phyloP scores from a whole-genome alignment of 768 basidiomycete species.

The Mycena venus region DNA sequence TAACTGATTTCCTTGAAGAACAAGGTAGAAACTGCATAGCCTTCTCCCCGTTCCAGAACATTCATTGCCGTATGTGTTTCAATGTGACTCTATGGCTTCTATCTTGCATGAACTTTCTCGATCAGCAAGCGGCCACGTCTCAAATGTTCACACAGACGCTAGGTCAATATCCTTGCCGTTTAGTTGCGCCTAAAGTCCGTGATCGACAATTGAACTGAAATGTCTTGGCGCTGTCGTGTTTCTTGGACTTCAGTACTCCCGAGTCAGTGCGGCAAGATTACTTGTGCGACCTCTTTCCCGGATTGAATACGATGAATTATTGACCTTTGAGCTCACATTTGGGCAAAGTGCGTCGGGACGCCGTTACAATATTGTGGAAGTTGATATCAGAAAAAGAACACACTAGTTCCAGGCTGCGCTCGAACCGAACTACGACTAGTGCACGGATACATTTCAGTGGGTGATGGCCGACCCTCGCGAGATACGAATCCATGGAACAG shows the following conservation, averaged over 20 bases:
- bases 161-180: neutral
- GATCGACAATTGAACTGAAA: neutral
- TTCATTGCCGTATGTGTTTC: neutral
- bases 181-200: neutral
- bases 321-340: too few species aligned
- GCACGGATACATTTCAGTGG: neutral
- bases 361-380: neutral
- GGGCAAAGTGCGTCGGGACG: neutral
- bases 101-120: neutral
- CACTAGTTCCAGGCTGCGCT: neutral
- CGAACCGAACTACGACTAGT: neutral
- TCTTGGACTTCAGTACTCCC: neutral
- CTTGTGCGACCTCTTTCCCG: neutral
- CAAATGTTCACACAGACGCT: neutral
- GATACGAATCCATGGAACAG: too few species aligned
- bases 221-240: neutral
- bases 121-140: neutral
- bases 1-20: neutral
- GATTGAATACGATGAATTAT: neutral
- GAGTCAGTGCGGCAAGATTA: neutral
- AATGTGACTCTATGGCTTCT: neutral
- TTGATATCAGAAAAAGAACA: neutral
- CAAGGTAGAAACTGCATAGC: neutral
- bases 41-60: neutral
- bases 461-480: neutral